Base-by-base conservation (phyloP, 495 filamentous ascomycete species). In the Neurospora sp. region DNA sequence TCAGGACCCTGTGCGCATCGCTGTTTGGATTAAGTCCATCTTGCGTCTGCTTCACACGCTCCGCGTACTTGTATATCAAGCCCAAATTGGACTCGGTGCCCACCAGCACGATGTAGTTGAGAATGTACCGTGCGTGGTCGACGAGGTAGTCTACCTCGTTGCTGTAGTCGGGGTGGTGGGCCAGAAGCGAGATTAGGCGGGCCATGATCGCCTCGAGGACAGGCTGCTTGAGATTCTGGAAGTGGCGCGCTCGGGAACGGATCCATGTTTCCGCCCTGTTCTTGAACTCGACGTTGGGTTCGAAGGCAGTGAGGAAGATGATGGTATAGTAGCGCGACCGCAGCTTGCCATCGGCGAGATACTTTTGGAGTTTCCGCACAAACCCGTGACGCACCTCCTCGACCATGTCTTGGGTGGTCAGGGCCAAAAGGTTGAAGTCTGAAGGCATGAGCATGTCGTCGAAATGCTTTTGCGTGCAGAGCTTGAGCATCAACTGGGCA, bases 81-180 rank as follows among this genome's bases (percentile, higher is more conserved):
- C 92, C 91, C 9, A 98, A 85, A 76, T 98, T 98, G 22, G 92
- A 89, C 75, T 93, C 90, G 38, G 90, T 96, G 12, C 92, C 94
- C 18, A 98, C 90, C 37, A 90, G 89, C 42, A 85, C 88, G 46
- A 98, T 83, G 79, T 98, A 99, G 81, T 94, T 97, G 35, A 97
- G 82, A 69, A 98, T 88, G 79, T 98, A 99, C 76, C 83, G 88
- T 7, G 91, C 88, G 77, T 95, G 92, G 77, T 97, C 93, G 22
- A 88, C 82, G 65, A 98, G 81, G 69, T 95, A 92, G 7, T 87
- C 89, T 6, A 89, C 79, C 46, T 89, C 86, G 0, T 85, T 84
- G 35, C 87, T 85, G 79, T 95, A 99, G 80, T 99, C 96, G 1
- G 94, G 96, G 81, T 99, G 96, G 78, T 98, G 96, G 16, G 95